A percentile compares a stretch with the other conserved stretches of the same genome.
These are phyloP conservation scores for Lonicera japonica DNA, from an alignment of 129 eudicot species.

Conservation along the genomic window DNA sequence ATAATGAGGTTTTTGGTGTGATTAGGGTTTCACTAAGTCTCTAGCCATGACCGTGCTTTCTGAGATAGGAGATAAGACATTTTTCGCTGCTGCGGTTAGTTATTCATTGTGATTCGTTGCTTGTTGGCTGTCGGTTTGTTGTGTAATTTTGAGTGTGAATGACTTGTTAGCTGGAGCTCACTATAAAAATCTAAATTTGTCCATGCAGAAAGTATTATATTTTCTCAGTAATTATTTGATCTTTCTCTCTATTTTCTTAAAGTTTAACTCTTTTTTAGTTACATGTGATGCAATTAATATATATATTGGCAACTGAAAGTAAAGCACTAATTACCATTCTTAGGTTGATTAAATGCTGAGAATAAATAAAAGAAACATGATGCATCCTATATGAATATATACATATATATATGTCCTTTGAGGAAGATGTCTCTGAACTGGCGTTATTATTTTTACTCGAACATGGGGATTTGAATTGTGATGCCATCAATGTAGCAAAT, in stretches of 20 bases:
- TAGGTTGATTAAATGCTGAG: no score
- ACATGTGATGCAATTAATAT: not conserved
- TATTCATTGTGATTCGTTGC: not conserved
- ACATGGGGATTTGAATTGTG: no score
- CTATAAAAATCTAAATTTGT: not conserved
- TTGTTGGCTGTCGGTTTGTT: not conserved
- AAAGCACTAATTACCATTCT: not conserved
- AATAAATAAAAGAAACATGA: no score
- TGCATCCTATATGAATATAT: no score
- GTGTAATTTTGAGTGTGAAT: not conserved
- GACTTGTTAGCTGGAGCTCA: no score
- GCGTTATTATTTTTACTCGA: no score
- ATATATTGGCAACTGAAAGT: not conserved
- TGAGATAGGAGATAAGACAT: slow-evolving; percentile 97
- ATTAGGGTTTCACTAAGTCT: slow-evolving; percentile 84
- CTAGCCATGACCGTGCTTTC: slow-evolving; percentile 93
- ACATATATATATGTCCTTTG: no score
- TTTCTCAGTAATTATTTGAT: not conserved
- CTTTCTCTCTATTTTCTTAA: not conserved
- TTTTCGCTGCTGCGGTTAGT: slow-evolving; percentile 94
- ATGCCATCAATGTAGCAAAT: no score
- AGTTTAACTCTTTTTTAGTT: no score
- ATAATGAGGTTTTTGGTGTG: not conserved
- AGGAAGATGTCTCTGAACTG: no score
- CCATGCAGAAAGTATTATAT: not conserved